Conservation (phyloP, 1,284 basidiomycete species). For the Grifola frondosa region DNA sequence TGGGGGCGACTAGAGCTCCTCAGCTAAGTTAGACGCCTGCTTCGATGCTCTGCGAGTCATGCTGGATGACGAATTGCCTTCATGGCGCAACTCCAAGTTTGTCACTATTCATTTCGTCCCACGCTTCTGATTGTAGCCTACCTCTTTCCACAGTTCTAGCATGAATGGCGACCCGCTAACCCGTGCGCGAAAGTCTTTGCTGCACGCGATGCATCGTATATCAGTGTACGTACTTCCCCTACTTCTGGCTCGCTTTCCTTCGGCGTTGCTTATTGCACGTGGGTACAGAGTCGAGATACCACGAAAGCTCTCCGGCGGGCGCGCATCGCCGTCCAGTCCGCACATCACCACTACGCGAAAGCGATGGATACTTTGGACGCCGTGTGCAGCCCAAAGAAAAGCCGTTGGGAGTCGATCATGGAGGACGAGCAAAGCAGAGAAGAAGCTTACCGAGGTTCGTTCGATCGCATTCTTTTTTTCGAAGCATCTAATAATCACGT, state of each 20-base stretch:
- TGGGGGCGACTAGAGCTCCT: slow-evolving; percentile 11
- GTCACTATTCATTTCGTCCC: slow-evolving; percentile 1
- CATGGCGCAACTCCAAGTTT: slow-evolving; percentile 19
- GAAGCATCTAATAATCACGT: neutral
- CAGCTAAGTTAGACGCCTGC: slow-evolving; percentile 17
- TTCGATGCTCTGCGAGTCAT: slow-evolving; percentile 18
- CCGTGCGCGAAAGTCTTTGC: slow-evolving; percentile 19
- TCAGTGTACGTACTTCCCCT: slow-evolving; percentile 13
- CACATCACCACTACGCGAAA: slow-evolving; percentile 23
- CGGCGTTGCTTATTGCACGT: neutral
- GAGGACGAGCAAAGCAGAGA: slow-evolving; percentile 28
- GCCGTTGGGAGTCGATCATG: slow-evolving; percentile 20
- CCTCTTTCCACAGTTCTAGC: slow-evolving; percentile 2
- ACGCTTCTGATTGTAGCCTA: neutral
- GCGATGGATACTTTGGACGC: slow-evolving; percentile 24
- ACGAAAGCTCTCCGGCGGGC: slow-evolving; percentile 19
- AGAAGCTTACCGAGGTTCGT: slow-evolving; percentile 23
- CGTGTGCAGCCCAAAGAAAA: slow-evolving; percentile 24
- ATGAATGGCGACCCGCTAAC: slow-evolving; percentile 12
- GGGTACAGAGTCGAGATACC: slow-evolving; percentile 15
- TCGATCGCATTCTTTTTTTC: neutral
- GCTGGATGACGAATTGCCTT: slow-evolving; percentile 19
- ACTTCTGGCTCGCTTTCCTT: neutral
- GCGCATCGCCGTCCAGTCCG: slow-evolving; percentile 20
- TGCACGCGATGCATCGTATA: slow-evolving; percentile 18